Evolutionary conservation across 305 asterid species (phyloP).

Genomic region (Ajuga reptans): DNA sequence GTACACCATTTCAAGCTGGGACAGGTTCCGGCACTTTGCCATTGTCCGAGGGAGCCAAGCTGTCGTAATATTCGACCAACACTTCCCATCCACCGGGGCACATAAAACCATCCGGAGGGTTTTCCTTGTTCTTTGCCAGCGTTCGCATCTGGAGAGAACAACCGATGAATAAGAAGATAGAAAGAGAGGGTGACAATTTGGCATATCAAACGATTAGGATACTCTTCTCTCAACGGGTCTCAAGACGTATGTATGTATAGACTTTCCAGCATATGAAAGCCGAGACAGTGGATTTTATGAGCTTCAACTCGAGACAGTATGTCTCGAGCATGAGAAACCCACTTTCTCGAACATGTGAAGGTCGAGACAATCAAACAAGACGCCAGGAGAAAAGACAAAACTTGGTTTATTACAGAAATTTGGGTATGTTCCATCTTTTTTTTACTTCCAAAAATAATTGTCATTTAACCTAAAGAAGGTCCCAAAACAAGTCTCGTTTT

Average conservation of each 20-base stretch:
- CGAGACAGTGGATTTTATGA: background rate
- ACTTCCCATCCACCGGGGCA: conserved; percentile 96
- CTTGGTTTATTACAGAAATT: no score
- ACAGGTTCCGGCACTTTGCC: conserved; percentile 46
- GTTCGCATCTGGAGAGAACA: conserved; percentile 58
- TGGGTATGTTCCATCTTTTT: no score
- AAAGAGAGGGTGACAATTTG: no score
- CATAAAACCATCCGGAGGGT: conserved; percentile 91
- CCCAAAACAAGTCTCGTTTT: no score
- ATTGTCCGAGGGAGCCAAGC: conserved; percentile 45
- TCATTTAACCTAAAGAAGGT: no score
- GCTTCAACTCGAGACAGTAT: background rate
- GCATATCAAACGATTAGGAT: no score
- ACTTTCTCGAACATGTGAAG: no score
- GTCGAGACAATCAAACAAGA: background rate
- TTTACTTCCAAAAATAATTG: no score
- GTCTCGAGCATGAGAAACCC: no score
- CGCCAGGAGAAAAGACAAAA: background rate
- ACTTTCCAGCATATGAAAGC: background rate
- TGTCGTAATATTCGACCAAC: conserved; percentile 73
- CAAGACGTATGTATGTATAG: background rate
- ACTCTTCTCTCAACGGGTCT: no score
- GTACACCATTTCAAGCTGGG: conserved; percentile 34
- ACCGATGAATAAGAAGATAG: background rate
- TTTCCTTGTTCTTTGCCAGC: conserved; percentile 76